Conservation (phyloP, 345 rosid species). For the Diplotaxis tenuifolia region DNA sequence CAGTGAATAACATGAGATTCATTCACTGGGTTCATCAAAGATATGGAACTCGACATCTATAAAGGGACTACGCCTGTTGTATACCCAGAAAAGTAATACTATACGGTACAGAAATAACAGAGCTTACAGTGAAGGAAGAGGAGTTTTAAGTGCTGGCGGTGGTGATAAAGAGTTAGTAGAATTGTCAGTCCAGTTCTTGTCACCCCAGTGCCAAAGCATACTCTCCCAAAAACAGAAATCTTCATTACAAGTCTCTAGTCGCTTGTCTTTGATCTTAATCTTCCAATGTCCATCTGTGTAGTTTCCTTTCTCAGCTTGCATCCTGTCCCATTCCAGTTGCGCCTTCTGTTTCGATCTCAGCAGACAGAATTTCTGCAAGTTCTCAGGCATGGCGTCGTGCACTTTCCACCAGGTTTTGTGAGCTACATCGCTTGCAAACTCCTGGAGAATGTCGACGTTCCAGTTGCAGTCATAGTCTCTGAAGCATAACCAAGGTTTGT, state of each 20-base stretch:
- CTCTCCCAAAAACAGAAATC: constrained; percentile 84
- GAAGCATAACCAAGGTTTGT: constrained; percentile 89
- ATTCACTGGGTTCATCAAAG: neutral
- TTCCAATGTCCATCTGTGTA: constrained; percentile 84
- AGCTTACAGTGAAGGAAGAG: constrained; percentile 43
- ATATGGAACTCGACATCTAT: constrained; percentile 14
- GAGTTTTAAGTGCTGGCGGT: constrained; percentile 26
- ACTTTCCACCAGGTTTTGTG: constrained; percentile 88
- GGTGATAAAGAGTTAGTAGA: constrained; percentile 42
- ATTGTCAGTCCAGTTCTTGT: constrained; percentile 80
- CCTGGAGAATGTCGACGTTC: constrained; percentile 81
- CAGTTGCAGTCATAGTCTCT: constrained; percentile 95
- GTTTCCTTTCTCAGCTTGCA: constrained; percentile 75
- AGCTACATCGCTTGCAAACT: constrained; percentile 83
- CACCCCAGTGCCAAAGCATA: constrained; percentile 97
- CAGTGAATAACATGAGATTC: neutral
- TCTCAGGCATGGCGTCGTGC: constrained; percentile 82
- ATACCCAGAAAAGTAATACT: constrained; percentile 20
- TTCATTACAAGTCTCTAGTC: constrained; percentile 68
- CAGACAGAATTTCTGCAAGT: constrained; percentile 67
- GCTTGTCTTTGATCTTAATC: constrained; percentile 63
- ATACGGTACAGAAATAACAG: constrained; percentile 15
- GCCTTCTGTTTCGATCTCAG: constrained; percentile 89
- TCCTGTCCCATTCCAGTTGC: constrained; percentile 81
- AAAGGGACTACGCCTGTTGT: constrained; percentile 8